Conservation (phyloP, 2,329 filamentous ascomycete genomes). For the Aschersonia sp. region DNA sequence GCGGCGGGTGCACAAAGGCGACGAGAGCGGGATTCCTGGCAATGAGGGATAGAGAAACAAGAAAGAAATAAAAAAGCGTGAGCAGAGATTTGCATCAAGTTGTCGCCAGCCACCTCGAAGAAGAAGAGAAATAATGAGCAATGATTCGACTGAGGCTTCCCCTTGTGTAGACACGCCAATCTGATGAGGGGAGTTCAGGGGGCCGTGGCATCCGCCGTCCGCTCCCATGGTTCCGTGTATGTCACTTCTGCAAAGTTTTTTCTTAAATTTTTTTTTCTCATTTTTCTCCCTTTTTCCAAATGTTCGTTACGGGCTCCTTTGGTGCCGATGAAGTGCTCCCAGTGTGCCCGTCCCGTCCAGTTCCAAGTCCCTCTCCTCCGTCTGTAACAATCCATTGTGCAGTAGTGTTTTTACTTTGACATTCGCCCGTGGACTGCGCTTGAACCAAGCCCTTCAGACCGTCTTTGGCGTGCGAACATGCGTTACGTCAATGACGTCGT, state of each 20-base stretch:
- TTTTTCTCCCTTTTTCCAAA: no score
- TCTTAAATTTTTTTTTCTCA: no score
- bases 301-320: no score
- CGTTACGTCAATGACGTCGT: conserved; percentile 84
- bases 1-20: not conserved
- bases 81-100: conserved; percentile 2
- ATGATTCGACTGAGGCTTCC: conserved; percentile 18
- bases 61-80: conserved; percentile 5
- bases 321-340: no score
- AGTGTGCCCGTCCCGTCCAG: no score
- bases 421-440: no score
- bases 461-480: conserved; percentile 47
- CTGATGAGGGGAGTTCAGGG: conserved; percentile 25
- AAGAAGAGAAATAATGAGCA: conserved; percentile 7
- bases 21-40: not conserved
- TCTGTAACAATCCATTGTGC: no score
- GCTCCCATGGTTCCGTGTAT: no score
- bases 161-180: conserved; percentile 29
- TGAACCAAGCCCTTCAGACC: conserved; percentile 24
- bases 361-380: no score
- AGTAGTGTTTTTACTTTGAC: no score
- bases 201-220: no score
- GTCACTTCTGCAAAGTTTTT: no score
- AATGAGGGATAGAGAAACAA: not conserved
- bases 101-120: not conserved